Evolutionary conservation across 176 grass and related monocot species (phyloP), one percentile per base, ranked within the genome.

Genomic region (Eleusine coracana): DNA sequence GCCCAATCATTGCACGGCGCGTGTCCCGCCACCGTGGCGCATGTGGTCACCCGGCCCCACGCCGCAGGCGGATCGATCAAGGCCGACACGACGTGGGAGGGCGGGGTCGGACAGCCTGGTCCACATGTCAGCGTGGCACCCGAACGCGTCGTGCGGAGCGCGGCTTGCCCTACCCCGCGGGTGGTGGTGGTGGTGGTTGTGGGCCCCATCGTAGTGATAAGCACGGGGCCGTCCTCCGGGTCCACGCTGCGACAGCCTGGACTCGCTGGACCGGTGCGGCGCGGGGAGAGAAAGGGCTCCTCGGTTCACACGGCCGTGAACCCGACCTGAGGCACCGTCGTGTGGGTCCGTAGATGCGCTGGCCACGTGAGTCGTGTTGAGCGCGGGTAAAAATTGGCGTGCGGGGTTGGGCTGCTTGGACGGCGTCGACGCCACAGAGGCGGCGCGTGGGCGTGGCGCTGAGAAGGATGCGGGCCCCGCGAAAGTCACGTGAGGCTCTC

Each of bases 211-310:
- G 56, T 77, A 37, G 4, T 37, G 83, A 82, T 82, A 82, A 89
- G 88, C 87, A 71, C 82, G 71, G 60, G 31, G 56, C 66, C 28
- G 29, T 29, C 61, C 52, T 41, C 31, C 28, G 50, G 64, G 1
- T 41, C 83, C 37, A 69, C 82, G 49, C 82, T 5, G 40, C 49
- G 79, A 68, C 83, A 86, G 79, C 60, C 88, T 86, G 74, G 79
- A 88, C 0, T 17, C 62, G 62, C 7, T 86, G 66, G 83, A 86
- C 83, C 2, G 81, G 48, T 12, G 21, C n/a, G 54, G 76, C 61
- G 42, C 52, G 36, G 65, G 25, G 34, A 20, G 18, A 2, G 6
- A 21, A 63, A 6, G 3, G 39, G 7, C 25, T 28, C 21, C 23
- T 20, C 34, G 23, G 23, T 12, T 62, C 3, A 29, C 17, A 66